phyloP scores from a whole-genome alignment of 2,329 filamentous ascomycete genomes.

The Tolypocladium amazonense region DNA sequence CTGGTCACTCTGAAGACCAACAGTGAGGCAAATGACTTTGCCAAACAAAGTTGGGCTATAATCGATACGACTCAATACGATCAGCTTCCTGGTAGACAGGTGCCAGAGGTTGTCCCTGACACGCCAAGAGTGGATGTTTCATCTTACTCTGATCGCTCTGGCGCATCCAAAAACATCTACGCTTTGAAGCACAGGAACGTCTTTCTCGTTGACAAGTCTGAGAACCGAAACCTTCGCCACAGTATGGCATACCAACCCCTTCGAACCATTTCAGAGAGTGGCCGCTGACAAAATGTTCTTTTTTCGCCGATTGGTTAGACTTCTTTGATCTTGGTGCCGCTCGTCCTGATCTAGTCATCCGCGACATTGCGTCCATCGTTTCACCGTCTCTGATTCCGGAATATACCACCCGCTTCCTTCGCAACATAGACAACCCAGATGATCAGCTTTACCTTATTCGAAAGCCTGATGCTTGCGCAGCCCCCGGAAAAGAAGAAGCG shows the following conservation, averaged over 20 bases:
- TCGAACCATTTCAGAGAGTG: not conserved
- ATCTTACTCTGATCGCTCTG: not conserved
- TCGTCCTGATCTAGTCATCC: conserved; percentile 1
- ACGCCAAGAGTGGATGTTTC: not conserved
- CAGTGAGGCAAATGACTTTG: not conserved
- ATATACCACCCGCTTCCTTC: not conserved
- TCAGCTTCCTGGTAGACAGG: conserved; percentile 1
- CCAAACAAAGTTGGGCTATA: conserved; percentile 3
- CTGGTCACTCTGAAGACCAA: not conserved
- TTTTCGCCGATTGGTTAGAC: not conserved
- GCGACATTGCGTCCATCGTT: conserved; percentile 1
- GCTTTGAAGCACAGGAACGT: conserved; percentile 4
- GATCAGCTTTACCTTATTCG: not conserved
- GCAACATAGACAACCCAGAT: not conserved
- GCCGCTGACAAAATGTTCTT: not conserved
- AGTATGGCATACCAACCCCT: not conserved
- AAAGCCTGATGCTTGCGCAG: not conserved
- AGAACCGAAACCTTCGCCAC: conserved; percentile 3
- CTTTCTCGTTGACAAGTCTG: conserved; percentile 3
- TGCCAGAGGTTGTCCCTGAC: not conserved
- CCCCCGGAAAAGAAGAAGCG: not conserved
- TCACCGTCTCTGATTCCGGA: not conserved
- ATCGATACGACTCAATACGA: conserved; percentile 5
- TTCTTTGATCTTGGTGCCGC: conserved; percentile 4
- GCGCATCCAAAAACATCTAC: not conserved